Evolutionary conservation across 768 basidiomycete genomes (phyloP), one percentile per base, ranked within the genome.

Genomic region (Cystofilobasidium ferigula): DNA sequence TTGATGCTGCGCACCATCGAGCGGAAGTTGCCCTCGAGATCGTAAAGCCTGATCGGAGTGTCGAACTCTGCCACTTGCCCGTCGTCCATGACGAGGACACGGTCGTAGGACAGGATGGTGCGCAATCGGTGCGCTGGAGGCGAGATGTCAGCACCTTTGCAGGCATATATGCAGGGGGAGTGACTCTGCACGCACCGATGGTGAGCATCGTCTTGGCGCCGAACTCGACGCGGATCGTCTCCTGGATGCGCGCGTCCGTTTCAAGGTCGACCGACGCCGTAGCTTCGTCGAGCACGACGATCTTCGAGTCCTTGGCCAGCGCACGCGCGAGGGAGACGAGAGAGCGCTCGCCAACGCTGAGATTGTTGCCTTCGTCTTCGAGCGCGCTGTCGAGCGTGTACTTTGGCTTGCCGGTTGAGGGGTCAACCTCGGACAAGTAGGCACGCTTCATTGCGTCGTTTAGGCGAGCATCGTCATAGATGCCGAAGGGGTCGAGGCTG

Each of bases 291-390:
- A 67, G 35, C 22, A 67, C 34, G 60, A 67, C 43, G 42, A 67
- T 38, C 73, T 84, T 86, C 16, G 86, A 81, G 73, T 91, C 83
- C 70, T 90, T 88, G 34, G 93, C 91, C 32, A 95, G 77, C 0
- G 93, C 93, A 34, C 93, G 81, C 20, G 93, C 93, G 32, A 95
- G 81, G 1, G 88, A 89, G 22, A 95, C 88, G 24, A 98, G 78
- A 3, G 51, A 56, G 16, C 90, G 81, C 83, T 91, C 77, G 14
- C 74, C 77, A 45, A 90, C 85, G 9, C 86, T 87, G 67, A 93
- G 71, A 73, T 93, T 93, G 35, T 78, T 78, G 26, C 93, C 93
- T 73, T 94, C 92, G 65, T 87, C 87, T 69, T 93, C 90, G 59
- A 95, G 82, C 3, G 82, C 76, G 45, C 83, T 87, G 73, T 97